These are phyloP conservation scores for Fraxinus americana DNA, from an alignment of 257 asterid genomes.

Conservation along the genomic window DNA sequence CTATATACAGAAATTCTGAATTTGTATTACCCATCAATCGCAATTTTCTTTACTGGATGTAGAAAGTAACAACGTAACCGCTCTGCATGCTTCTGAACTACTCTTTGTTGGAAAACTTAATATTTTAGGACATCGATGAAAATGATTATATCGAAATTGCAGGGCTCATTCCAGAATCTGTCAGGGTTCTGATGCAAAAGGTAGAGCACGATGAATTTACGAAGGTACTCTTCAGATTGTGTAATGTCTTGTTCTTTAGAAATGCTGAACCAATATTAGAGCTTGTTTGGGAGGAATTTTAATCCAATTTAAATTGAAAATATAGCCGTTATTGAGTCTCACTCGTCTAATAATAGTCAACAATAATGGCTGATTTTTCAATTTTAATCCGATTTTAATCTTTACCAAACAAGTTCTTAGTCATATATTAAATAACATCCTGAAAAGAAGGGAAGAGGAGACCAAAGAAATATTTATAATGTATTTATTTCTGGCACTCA, in stretches of 20 bases:
- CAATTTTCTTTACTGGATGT: slow-evolving; percentile 13
- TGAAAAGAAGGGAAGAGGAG: neutral
- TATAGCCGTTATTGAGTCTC: too few species aligned
- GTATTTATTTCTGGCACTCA: neutral
- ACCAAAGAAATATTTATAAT: neutral
- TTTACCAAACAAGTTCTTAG: too few species aligned
- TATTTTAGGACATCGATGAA: neutral
- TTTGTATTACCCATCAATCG: slow-evolving; percentile 13
- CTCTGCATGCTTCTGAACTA: slow-evolving; percentile 20
- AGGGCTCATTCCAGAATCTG: slow-evolving; percentile 85
- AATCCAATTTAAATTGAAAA: too few species aligned
- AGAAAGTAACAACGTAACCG: slow-evolving; percentile 7
- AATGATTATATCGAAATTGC: slow-evolving; percentile 29
- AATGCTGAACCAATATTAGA: neutral
- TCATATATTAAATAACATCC: neutral
- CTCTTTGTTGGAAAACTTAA: slow-evolving; percentile 10
- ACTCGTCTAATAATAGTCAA: too few species aligned
- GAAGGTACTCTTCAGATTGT: slow-evolving; percentile 49
- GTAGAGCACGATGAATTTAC: slow-evolving; percentile 70
- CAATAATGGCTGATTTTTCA: too few species aligned
- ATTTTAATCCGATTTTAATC: too few species aligned
- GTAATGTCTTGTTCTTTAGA: slow-evolving; percentile 21
- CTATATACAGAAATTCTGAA: neutral
- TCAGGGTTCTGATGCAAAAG: slow-evolving; percentile 75
- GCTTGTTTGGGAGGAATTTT: too few species aligned